phyloP scores from a whole-genome alignment of 2,329 filamentous ascomycete species.

The Knufia fluminis region DNA sequence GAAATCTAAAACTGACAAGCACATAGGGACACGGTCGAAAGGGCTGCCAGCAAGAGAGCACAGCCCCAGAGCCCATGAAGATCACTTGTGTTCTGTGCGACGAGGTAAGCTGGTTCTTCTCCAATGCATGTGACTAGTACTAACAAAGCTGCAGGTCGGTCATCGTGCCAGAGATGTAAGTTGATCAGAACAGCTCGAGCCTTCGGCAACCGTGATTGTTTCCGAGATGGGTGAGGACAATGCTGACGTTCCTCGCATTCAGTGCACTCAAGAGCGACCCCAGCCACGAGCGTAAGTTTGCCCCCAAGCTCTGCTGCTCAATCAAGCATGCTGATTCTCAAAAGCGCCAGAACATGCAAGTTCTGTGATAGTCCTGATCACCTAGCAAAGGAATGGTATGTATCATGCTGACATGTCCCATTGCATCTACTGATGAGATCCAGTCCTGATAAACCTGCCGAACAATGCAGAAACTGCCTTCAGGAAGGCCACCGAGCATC shows the following conservation, averaged over 20 bases:
- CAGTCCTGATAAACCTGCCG: constrained; percentile 10
- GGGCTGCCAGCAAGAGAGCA: constrained; percentile 41
- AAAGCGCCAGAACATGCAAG: constrained; percentile 17
- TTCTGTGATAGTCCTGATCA: constrained; percentile 21
- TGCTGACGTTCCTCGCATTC: not conserved
- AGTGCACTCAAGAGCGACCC: constrained; percentile 23
- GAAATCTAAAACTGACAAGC: constrained; percentile 25
- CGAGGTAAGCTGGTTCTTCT: constrained; percentile 30
- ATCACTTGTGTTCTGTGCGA: constrained; percentile 43
- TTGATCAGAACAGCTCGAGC: too few relatives aligned
- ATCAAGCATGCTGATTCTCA: too few relatives aligned
- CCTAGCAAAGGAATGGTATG: constrained; percentile 38
- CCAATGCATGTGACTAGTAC: constrained; percentile 11
- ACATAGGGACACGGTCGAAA: constrained; percentile 40
- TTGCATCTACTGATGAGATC: constrained; percentile 31
- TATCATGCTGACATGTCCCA: constrained; percentile 25
- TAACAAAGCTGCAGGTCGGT: too few relatives aligned
- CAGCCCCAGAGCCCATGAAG: constrained; percentile 31
- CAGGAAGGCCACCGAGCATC: not conserved
- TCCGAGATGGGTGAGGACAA: not conserved
- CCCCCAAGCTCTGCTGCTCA: too few relatives aligned
- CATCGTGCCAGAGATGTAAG: too few relatives aligned
- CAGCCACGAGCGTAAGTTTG: constrained; percentile 10
- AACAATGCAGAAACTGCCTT: not conserved
- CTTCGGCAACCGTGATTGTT: too few relatives aligned